Conservation (phyloP, 768 basidiomycete genomes). For the Lentinula detonsa region DNA sequence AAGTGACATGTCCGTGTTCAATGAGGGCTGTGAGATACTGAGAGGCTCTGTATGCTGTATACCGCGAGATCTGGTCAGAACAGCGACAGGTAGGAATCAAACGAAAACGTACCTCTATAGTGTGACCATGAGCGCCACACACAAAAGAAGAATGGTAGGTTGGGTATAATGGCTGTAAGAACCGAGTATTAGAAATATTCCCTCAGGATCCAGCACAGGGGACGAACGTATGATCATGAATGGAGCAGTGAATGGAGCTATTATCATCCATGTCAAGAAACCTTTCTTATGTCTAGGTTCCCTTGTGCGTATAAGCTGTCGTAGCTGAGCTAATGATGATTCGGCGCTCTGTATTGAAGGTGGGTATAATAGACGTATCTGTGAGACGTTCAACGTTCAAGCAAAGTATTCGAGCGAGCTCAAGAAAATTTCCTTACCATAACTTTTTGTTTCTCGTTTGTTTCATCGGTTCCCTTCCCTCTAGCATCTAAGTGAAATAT, state of each 20-base stretch:
- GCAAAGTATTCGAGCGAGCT: background rate
- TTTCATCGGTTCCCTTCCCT: slow-evolving; percentile 13
- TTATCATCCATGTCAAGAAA: slow-evolving; percentile 57
- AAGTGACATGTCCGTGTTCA: slow-evolving; percentile 47
- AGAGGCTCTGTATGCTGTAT: slow-evolving; percentile 62
- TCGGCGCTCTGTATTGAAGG: slow-evolving; percentile 30
- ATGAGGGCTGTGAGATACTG: slow-evolving; percentile 60
- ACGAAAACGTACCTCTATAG: slow-evolving; percentile 50
- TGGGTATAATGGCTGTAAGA: slow-evolving; percentile 65
- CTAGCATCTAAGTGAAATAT: slow-evolving; percentile 19
- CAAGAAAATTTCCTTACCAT: slow-evolving; percentile 11
- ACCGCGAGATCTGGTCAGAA: background rate
- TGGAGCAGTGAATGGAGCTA: slow-evolving; percentile 71
- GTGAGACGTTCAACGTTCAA: background rate
- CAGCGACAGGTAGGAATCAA: background rate
- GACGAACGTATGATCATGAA: slow-evolving; percentile 70
- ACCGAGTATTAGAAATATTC: background rate
- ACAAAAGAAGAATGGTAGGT: slow-evolving; percentile 82
- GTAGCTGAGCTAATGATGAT: slow-evolving; percentile 40
- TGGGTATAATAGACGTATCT: slow-evolving; percentile 69
- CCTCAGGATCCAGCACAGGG: too few species aligned
- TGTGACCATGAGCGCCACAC: slow-evolving; percentile 84
- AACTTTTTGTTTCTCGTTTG: slow-evolving; percentile 7
- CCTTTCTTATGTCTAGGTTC: slow-evolving; percentile 62
- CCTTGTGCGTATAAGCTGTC: slow-evolving; percentile 42